These are phyloP conservation scores for Fusarium sp. DNA, from an alignment of 2,329 filamentous ascomycete species.

Conservation along the genomic window DNA sequence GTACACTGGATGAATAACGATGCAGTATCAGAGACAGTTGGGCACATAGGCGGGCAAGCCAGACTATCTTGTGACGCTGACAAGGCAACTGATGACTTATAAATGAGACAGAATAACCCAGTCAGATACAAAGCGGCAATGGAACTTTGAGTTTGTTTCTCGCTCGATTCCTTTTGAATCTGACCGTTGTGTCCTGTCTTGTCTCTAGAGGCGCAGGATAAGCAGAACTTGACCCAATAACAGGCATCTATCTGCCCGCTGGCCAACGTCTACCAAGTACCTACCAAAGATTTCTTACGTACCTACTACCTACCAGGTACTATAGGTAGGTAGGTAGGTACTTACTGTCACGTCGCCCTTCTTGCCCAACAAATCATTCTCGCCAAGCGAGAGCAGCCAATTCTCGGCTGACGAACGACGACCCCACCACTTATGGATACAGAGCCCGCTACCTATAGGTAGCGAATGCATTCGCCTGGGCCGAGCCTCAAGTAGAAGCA, in stretches of 20 bases:
- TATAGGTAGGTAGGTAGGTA: too few relatives aligned
- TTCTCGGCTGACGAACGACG: constrained; percentile 5
- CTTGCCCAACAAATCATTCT: constrained; percentile 1
- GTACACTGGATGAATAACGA: constrained; percentile 19
- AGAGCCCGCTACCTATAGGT: too few relatives aligned
- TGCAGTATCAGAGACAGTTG: constrained; percentile 25
- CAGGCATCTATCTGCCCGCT: background rate
- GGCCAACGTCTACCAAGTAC: background rate
- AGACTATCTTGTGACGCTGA: constrained; percentile 29
- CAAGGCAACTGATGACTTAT: constrained; percentile 11
- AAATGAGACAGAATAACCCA: constrained; percentile 18
- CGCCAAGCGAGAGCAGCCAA: constrained; percentile 2
- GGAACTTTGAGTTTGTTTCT: background rate
- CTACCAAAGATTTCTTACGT: background rate
- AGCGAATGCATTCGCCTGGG: too few relatives aligned
- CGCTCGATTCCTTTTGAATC: constrained; percentile 20
- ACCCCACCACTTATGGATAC: background rate
- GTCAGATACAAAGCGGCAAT: constrained; percentile 5
- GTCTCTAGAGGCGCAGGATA: background rate
- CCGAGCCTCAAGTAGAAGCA: constrained; percentile 24
- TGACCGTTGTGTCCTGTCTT: background rate
- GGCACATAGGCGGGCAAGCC: background rate
- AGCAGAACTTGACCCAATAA: background rate
- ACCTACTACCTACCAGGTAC: too few relatives aligned
- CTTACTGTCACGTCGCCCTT: background rate